Percentiles rank a stretch among this genome's conserved stretches.
Evolutionary conservation across 2,329 filamentous ascomycete species (phyloP).

Genomic region (Escovopsis sp.): DNA sequence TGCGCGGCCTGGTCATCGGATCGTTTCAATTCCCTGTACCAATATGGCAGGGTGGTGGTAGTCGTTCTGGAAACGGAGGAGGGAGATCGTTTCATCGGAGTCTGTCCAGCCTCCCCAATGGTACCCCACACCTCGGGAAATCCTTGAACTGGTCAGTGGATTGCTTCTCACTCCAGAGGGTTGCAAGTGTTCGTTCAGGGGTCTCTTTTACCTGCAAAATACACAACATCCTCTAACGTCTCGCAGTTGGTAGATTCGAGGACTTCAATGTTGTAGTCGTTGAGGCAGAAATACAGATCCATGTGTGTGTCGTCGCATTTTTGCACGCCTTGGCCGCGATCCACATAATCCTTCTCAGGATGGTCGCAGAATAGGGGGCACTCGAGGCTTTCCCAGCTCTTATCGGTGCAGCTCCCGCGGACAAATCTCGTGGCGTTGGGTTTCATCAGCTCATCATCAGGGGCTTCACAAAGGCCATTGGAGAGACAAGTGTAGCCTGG

Average conservation of each 20-base stretch:
- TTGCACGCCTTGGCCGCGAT: background rate
- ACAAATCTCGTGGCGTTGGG: conserved; percentile 11
- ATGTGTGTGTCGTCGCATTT: background rate
- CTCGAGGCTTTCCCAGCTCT: conserved; percentile 13
- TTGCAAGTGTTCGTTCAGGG: too few species aligned
- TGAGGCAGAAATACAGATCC: conserved; percentile 2
- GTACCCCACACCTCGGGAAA: conserved; percentile 4
- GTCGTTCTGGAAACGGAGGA: too few species aligned
- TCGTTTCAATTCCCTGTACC: too few species aligned
- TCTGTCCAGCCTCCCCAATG: conserved; percentile 2
- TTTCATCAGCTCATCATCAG: conserved; percentile 10
- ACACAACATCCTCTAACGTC: background rate
- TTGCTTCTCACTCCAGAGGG: too few species aligned
- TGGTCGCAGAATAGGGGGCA: conserved; percentile 19
- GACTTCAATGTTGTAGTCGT: background rate
- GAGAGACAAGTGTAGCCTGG: conserved; percentile 21
- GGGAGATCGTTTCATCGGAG: too few species aligned
- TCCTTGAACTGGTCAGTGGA: conserved; percentile 2
- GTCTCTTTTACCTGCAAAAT: conserved; percentile 1
- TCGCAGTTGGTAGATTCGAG: background rate
- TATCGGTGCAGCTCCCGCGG: conserved; percentile 20
- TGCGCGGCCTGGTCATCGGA: too few species aligned
- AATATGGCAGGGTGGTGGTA: too few species aligned
- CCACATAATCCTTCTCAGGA: background rate
- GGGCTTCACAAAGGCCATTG: conserved; percentile 18